Conservation (phyloP, 768 basidiomycete species). For the Auriscalpium microsporum region DNA sequence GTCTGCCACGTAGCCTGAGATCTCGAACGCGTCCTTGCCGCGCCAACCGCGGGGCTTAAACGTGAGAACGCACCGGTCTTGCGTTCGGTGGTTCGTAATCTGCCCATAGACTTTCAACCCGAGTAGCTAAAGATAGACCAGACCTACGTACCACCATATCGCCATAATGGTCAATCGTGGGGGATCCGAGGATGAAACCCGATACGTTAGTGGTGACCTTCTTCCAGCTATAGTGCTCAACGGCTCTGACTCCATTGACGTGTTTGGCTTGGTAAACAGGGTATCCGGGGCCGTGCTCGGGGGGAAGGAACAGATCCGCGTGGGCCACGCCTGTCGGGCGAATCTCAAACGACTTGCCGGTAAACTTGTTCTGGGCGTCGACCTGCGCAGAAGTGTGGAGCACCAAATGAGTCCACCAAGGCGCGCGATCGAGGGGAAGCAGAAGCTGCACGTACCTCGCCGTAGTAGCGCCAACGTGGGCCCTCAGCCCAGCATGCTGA, state of each 20-base stretch:
- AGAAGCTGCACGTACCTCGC: slow-evolving; percentile 46
- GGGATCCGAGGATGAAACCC: slow-evolving; percentile 82
- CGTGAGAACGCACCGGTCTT: slow-evolving; percentile 78
- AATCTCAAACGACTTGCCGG: slow-evolving; percentile 96
- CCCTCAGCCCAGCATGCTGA: slow-evolving; percentile 94
- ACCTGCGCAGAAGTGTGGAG: slow-evolving; percentile 39
- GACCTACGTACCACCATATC: slow-evolving; percentile 76
- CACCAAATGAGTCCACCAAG: neutral
- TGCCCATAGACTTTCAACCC: slow-evolving; percentile 17
- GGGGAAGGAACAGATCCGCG: slow-evolving; percentile 70
- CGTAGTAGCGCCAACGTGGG: slow-evolving; percentile 83
- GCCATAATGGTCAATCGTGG: slow-evolving; percentile 60
- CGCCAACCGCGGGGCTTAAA: slow-evolving; percentile 97
- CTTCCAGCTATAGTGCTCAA: slow-evolving; percentile 94
- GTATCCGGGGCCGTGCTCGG: slow-evolving; percentile 52
- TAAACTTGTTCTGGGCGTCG: slow-evolving; percentile 94
- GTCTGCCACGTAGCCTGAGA: slow-evolving; percentile 77
- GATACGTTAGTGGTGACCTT: slow-evolving; percentile 89
- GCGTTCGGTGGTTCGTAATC: slow-evolving; percentile 86
- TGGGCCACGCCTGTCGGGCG: slow-evolving; percentile 93
- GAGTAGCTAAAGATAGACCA: neutral
- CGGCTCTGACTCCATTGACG: slow-evolving; percentile 31
- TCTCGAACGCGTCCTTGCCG: slow-evolving; percentile 86
- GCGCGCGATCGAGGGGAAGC: neutral
- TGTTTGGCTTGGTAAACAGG: slow-evolving; percentile 38